Percentiles rank a stretch among this genome's conserved stretches.
Evolutionary conservation across 805 yeast genomes (phyloP).

Genomic region (Zygoascus biomembranicola): DNA sequence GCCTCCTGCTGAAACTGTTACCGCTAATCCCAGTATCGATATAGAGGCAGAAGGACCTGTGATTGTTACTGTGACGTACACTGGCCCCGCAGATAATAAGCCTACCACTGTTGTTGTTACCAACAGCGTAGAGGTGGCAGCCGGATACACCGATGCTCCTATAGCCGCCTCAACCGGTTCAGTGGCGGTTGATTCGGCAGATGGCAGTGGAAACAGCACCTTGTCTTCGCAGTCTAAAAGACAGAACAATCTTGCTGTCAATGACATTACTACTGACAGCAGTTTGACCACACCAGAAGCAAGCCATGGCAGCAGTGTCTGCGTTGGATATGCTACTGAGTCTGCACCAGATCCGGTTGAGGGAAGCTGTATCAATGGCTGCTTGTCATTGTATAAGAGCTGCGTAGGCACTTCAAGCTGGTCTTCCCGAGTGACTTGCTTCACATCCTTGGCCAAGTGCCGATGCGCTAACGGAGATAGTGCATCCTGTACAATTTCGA

Average conservation of each 20-base stretch:
- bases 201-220: neutral
- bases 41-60: slow-evolving; percentile 2
- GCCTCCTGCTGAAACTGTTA: slow-evolving; percentile 12
- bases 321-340: slow-evolving; percentile 10
- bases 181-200: neutral
- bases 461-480: slow-evolving; percentile 16
- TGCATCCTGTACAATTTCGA: neutral
- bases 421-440: slow-evolving; percentile 14
- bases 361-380: slow-evolving; percentile 20
- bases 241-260: neutral
- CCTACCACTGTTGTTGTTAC: neutral
- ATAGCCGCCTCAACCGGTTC: neutral
- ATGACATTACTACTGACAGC: neutral
- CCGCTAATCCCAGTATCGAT: slow-evolving; percentile 4
- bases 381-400: slow-evolving; percentile 12
- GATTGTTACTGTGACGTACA: neutral
- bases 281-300: neutral
- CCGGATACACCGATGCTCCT: neutral
- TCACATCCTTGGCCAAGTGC: slow-evolving; percentile 18
- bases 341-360: slow-evolving; percentile 10
- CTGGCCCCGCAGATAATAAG: neutral
- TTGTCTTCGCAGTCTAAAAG: neutral
- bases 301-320: slow-evolving; percentile 5
- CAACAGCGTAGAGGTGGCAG: neutral
- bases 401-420: slow-evolving; percentile 12